Conservation (phyloP, 2,329 filamentous ascomycete species). For the Botrytis hyacinthi region DNA sequence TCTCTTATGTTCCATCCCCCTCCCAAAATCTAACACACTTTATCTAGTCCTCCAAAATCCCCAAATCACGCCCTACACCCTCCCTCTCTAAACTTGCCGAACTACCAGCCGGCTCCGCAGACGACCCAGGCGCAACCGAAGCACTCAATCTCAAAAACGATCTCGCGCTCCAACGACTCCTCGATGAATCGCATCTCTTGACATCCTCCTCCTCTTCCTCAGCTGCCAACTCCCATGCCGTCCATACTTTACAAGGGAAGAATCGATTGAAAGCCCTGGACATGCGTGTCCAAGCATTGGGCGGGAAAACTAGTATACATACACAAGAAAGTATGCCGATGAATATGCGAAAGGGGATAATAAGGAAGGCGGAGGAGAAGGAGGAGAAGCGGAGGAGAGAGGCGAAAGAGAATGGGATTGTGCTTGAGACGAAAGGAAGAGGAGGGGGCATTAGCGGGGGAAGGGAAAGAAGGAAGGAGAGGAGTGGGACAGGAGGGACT, state of each 20-base stretch:
- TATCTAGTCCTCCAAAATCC: slow-evolving; percentile 36
- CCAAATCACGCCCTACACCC: slow-evolving; percentile 23
- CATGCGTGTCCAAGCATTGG: slow-evolving; percentile 76
- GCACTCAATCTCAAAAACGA: slow-evolving; percentile 79
- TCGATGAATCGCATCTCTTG: slow-evolving; percentile 89
- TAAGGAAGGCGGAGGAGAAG: slow-evolving; percentile 58
- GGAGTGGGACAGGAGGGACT: slow-evolving; percentile 49
- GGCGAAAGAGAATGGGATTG: slow-evolving; percentile 85
- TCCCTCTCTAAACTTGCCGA: slow-evolving; percentile 27
- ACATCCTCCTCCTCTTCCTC: slow-evolving; percentile 44
- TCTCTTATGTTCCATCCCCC: background rate
- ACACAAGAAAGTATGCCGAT: slow-evolving; percentile 87
- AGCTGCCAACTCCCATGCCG: slow-evolving; percentile 39
- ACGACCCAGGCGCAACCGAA: slow-evolving; percentile 57
- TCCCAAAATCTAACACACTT: background rate
- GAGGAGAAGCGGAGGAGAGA: slow-evolving; percentile 73
- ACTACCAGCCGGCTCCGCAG: slow-evolving; percentile 32
- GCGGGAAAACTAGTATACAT: slow-evolving; percentile 72
- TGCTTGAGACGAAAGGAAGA: slow-evolving; percentile 65
- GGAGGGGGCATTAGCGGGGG: slow-evolving; percentile 47
- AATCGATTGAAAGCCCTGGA: slow-evolving; percentile 80
- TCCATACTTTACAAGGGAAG: slow-evolving; percentile 54
- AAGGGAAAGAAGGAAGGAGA: slow-evolving; percentile 47
- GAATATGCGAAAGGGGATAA: slow-evolving; percentile 81
- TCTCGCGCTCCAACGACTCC: slow-evolving; percentile 83